These are phyloP conservation scores for Gonapodya prolifera DNA, from an alignment of 192 early-diverging fungal genomes.

Conservation along the genomic window DNA sequence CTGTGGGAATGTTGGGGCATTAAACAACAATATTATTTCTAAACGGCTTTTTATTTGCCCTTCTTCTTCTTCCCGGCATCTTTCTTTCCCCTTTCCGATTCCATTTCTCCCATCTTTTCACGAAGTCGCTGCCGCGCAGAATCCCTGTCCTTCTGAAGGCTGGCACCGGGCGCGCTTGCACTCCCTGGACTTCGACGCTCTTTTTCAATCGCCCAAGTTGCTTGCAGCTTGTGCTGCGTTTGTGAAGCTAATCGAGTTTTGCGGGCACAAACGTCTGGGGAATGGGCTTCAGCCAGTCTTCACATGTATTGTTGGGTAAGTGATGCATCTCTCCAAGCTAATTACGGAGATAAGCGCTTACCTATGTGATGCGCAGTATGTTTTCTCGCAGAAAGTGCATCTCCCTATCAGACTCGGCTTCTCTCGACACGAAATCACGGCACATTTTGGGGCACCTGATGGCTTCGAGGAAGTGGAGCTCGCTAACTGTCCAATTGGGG, in stretches of 20 bases:
- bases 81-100: background rate
- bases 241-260: background rate
- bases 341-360: background rate
- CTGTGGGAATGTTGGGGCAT: too few species aligned
- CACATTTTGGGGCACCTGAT: too few species aligned
- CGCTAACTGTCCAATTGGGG: too few species aligned
- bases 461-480: too few species aligned
- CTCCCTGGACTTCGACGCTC: background rate
- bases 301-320: background rate
- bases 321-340: background rate
- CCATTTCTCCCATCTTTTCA: background rate
- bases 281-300: background rate
- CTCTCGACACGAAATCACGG: background rate
- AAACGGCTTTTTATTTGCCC: background rate
- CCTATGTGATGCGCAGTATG: background rate
- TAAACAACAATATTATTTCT: too few species aligned
- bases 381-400: background rate
- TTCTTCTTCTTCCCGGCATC: background rate
- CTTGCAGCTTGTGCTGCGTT: background rate
- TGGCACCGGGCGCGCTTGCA: background rate
- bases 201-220: background rate
- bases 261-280: background rate
- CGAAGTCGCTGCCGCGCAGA: background rate
- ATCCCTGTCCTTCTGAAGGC: background rate
- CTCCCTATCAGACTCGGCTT: background rate